Conservation (phyloP, 345 rosid species). For the Eucalyptus grandis region DNA sequence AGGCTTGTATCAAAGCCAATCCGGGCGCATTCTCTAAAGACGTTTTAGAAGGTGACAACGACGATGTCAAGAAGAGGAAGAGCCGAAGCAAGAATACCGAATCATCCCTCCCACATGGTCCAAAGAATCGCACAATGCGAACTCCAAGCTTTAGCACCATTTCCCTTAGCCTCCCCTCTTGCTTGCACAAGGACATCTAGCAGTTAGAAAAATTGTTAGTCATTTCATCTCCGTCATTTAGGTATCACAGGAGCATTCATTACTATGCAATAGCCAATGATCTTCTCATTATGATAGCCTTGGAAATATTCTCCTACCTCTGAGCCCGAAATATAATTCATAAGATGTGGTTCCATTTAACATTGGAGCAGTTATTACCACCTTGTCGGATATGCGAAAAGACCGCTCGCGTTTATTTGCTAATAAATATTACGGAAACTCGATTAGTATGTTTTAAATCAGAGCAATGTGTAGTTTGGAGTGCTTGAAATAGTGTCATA, state of each 20-base stretch:
- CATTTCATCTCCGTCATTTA: neutral
- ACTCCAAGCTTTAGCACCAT: conserved; percentile 13
- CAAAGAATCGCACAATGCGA: conserved; percentile 20
- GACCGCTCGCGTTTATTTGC: neutral
- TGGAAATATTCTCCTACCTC: neutral
- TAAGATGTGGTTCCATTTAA: neutral
- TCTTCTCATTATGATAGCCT: neutral
- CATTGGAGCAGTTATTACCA: neutral
- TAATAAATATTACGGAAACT: neutral
- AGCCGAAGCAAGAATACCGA: conserved; percentile 30
- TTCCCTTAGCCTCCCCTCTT: neutral
- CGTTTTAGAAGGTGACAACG: conserved; percentile 18
- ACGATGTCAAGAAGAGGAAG: conserved; percentile 28
- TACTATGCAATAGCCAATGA: neutral
- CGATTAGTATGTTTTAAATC: neutral
- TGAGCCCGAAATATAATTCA: neutral
- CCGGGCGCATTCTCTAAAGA: conserved; percentile 68
- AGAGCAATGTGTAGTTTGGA: neutral
- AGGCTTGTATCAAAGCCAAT: conserved; percentile 64
- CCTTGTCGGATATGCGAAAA: neutral
- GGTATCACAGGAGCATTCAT: neutral
- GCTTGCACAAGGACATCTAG: neutral
- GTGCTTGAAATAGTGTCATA: neutral
- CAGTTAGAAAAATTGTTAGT: neutral
- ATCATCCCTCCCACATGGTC: conserved; percentile 73